A percentile compares a stretch with the other conserved stretches of the same genome.
Evolutionary conservation across 495 filamentous ascomycete species (phyloP).

Genomic region (Podospora australis): DNA sequence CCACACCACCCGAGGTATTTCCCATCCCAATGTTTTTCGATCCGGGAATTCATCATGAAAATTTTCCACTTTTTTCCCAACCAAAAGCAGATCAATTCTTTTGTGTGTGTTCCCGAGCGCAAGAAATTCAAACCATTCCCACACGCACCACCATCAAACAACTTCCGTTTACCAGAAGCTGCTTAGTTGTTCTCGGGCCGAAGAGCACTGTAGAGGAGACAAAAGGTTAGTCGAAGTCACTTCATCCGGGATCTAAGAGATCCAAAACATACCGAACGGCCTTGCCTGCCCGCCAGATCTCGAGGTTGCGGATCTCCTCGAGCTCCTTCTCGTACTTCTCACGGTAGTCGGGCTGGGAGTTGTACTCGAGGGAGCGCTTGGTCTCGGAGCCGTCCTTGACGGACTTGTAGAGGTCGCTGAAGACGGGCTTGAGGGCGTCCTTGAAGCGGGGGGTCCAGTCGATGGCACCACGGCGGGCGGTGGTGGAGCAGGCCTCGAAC

Average conservation of each 20-base stretch:
- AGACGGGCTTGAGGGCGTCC: constrained; percentile 93
- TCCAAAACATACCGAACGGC: too few relatives aligned
- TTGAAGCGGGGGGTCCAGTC: constrained; percentile 96
- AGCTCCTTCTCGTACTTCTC: constrained; percentile 95
- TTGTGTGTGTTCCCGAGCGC: constrained; percentile 12
- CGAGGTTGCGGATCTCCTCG: constrained; percentile 89
- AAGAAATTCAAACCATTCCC: constrained; percentile 12
- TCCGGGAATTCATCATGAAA: constrained; percentile 6
- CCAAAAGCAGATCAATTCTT: constrained; percentile 10
- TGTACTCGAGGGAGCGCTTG: constrained; percentile 88
- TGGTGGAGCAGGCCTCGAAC: constrained; percentile 99
- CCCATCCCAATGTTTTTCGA: constrained; percentile 9
- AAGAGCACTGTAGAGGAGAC: too few relatives aligned
- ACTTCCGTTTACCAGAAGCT: neutral
- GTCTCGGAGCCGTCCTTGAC: constrained; percentile 89
- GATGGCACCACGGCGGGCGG: constrained; percentile 94
- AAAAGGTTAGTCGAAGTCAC: too few relatives aligned
- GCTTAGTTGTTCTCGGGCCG: neutral
- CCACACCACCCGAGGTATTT: constrained; percentile 23
- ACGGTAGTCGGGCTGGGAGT: constrained; percentile 87
- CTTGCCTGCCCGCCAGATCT: constrained; percentile 99
- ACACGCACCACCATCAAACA: constrained; percentile 7
- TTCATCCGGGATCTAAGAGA: too few relatives aligned
- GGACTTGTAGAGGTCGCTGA: constrained; percentile 90
- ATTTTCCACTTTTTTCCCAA: constrained; percentile 2